Base-by-base conservation (phyloP, 1,284 basidiomycete species). In the Lentinus polychrous region DNA sequence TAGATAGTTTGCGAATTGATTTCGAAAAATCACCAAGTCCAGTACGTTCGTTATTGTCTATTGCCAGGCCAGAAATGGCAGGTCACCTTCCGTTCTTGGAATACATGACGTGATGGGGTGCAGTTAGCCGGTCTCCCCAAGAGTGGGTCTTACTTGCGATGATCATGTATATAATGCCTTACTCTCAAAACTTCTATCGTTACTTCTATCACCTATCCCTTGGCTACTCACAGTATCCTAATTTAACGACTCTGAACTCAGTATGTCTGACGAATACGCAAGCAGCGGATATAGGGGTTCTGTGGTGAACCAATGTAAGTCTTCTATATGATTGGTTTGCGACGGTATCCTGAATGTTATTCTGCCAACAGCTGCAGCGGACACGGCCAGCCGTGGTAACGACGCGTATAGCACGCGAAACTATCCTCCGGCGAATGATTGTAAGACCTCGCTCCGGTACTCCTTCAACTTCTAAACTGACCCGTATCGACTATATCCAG, bases 381-480 rank as follows among this genome's bases (percentile, higher is more conserved):
- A 17, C 11, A 23, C 24, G 3, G 23, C 5, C 40, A 14, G 11
- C 43, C 18, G 14, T 24, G 40, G 43, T 24, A n/a, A 49, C 17
- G 12, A 22, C 18, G 39, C 31, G 14, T 62, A 59, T 51, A 49
- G 56, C 15, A 66, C 61, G 3, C 49, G 51, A 20, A 66, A 65
- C 50, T 66, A 66, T 49, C 63, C 63, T 22, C 56, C 62, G 1
- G 49, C 54, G 23, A 51, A 55, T 42, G 66, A 67, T 52, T 59
- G 65, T 65, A 52, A 49, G 60, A 14, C 38, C 33, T 10, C 24
- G 39, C 41, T 31, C 48, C n/a, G n/a, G 32, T 24, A 34, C 3
- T 12, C 8, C 22, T 14, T 4, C 41, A 20, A 3, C 17, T 39
- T 3, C 33, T 24, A 4, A 39, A 20, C 37, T 23, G 14, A 12